phyloP scores from a whole-genome alignment of 805 yeast species.

The Starmera amethionina region DNA sequence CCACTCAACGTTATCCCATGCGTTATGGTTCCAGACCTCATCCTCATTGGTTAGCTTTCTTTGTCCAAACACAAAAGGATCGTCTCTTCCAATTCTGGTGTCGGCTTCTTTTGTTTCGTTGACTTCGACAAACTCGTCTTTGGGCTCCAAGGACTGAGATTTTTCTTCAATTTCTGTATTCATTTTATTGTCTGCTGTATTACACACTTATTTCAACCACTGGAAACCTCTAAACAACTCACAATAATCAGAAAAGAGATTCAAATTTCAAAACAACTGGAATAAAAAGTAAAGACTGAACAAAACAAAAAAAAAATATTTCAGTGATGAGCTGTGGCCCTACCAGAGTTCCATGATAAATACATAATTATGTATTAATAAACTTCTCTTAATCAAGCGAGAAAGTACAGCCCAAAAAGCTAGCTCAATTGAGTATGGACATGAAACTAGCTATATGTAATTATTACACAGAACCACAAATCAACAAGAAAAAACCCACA shows the following conservation, averaged over 20 bases:
- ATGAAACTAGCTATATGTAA: too few species aligned
- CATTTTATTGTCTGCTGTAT: neutral
- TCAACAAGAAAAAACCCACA: too few species aligned
- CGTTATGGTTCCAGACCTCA: constrained; percentile 87
- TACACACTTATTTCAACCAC: neutral
- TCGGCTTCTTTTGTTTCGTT: constrained; percentile 10
- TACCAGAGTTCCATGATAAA: too few species aligned
- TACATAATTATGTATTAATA: too few species aligned
- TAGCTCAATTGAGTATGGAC: too few species aligned
- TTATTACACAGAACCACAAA: too few species aligned
- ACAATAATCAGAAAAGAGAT: neutral
- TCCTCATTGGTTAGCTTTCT: constrained; percentile 60
- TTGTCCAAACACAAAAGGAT: constrained; percentile 90
- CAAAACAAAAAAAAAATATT: too few species aligned
- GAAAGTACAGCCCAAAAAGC: too few species aligned
- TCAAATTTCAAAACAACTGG: neutral
- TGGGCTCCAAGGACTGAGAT: neutral
- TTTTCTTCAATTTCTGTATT: neutral
- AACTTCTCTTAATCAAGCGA: too few species aligned
- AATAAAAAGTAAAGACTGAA: too few species aligned
- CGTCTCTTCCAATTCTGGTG: constrained; percentile 69
- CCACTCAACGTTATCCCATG: constrained; percentile 96
- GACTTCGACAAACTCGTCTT: neutral
- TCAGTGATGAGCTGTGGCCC: too few species aligned
- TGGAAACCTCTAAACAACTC: neutral